Base-by-base conservation (phyloP, 2,329 filamentous ascomycete genomes). In the Chaetomium globosum region DNA sequence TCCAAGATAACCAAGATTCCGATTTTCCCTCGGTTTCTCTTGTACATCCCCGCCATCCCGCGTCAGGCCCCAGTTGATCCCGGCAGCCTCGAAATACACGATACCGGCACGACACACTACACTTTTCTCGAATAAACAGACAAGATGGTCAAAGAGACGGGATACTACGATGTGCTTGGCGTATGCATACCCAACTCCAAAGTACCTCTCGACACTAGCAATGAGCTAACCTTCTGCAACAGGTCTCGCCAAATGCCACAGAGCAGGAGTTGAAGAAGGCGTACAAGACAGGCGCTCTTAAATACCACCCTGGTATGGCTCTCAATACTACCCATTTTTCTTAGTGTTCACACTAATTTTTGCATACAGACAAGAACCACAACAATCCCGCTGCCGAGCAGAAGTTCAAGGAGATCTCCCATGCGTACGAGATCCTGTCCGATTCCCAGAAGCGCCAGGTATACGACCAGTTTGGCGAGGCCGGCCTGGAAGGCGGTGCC, bases 391-490 rank as follows among this genome's bases (percentile, higher is more conserved):
- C 89, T 30, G 93, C 95, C 59, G 93, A 94, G 73, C 93, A 97
- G 68, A 99, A 97, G 80, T 99, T 99, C 89, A 98, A 99, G 83
- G 93, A 97, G 74, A 85, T 97, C 67, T 96, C 93, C 70, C 89
- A 94, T 76, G 95, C 95, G 68, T 99, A 98, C 80, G 95, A 99
- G 83, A 85, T 96, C 71, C 88, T 99, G 21, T 95, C 91, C 73
- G 95, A 99, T 76, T 78, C 91, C 48, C 90, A 97, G 79, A 97
- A 97, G 85, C 92, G 95, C 76, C 80, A 87, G 73, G 77, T 98
- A 68, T 99, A 99, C 79, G 95, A 99, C 75, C 92, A 97, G 80
- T 97, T 96, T 89, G 95, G 95, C 72, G 93, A 99, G 82, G 93
- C 96, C 74, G 95, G 95, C 69, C 87, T 99, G 59, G 94, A 98